These are phyloP conservation scores for Metarhizium rileyi DNA, from an alignment of 2,329 filamentous ascomycete genomes.

Conservation along the genomic window DNA sequence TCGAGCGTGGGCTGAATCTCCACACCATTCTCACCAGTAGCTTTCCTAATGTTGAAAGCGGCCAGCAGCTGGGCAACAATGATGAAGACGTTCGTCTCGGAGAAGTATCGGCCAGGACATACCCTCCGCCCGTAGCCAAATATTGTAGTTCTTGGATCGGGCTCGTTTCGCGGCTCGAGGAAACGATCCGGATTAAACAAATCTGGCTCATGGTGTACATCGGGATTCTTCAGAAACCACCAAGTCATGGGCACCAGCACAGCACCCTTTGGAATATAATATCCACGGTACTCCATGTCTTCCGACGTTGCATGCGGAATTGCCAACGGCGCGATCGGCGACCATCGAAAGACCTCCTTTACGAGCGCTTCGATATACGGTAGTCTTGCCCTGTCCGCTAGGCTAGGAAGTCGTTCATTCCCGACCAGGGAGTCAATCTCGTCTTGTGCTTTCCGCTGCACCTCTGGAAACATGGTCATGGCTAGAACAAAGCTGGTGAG, in stretches of 20 bases:
- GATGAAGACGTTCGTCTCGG: constrained; percentile 21
- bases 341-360: constrained; percentile 23
- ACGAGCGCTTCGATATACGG: constrained; percentile 29
- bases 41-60: constrained; percentile 29
- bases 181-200: constrained; percentile 25
- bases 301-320: constrained; percentile 28
- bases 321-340: constrained; percentile 21
- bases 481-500: constrained; percentile 30
- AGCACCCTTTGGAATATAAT: constrained; percentile 18
- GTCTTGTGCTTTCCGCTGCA: constrained; percentile 29
- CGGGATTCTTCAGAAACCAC: constrained; percentile 51
- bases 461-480: constrained; percentile 31
- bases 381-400: constrained; percentile 31
- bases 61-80: constrained; percentile 32
- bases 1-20: constrained; percentile 18
- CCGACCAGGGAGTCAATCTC: constrained; percentile 36
- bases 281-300: constrained; percentile 14
- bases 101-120: constrained; percentile 24
- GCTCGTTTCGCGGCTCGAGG: constrained; percentile 17
- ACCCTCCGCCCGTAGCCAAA: constrained; percentile 28
- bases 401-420: constrained; percentile 28
- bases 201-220: constrained; percentile 43
- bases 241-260: constrained; percentile 16
- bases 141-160: constrained; percentile 15
- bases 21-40: constrained; percentile 21